These are phyloP conservation scores for Pseudohalonectria lignicola DNA, from an alignment of 2,329 filamentous ascomycete genomes.

Conservation along the genomic window DNA sequence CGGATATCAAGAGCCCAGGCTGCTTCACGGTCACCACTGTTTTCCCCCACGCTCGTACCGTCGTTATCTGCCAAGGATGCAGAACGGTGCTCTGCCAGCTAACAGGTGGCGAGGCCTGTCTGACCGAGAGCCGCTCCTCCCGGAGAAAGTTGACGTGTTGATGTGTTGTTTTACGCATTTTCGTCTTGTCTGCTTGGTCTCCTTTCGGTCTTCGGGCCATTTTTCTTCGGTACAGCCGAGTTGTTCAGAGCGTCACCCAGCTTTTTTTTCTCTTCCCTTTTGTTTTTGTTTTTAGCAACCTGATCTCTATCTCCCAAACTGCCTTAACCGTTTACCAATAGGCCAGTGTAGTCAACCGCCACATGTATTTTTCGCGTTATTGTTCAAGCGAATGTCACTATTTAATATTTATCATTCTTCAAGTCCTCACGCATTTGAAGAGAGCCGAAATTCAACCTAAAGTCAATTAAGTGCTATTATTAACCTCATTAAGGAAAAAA, in stretches of 20 bases:
- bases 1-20: slow-evolving; percentile 99
- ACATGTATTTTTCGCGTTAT: too few species aligned
- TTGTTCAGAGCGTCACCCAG: slow-evolving; percentile 25
- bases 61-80: slow-evolving; percentile 99
- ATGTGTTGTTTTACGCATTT: slow-evolving; percentile 26
- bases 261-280: too few species aligned
- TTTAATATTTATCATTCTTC: too few species aligned
- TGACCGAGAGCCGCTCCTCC: slow-evolving; percentile 99
- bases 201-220: slow-evolving; percentile 23
- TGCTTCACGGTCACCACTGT: slow-evolving; percentile 99
- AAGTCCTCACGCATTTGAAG: too few species aligned
- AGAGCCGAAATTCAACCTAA: too few species aligned
- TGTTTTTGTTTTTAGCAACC: too few species aligned
- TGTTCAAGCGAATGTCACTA: too few species aligned
- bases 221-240: slow-evolving; percentile 31
- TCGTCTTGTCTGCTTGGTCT: slow-evolving; percentile 18
- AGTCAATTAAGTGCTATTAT: too few species aligned
- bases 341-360: too few species aligned
- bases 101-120: slow-evolving; percentile 95
- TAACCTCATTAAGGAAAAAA: too few species aligned
- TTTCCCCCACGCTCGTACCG: slow-evolving; percentile 99
- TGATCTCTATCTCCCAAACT: too few species aligned
- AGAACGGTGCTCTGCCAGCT: slow-evolving; percentile 99
- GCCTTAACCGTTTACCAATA: too few species aligned
- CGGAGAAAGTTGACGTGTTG: slow-evolving; percentile 85